These are phyloP conservation scores for Sclerotinia nivalis DNA, from an alignment of 2,329 filamentous ascomycete species.

Conservation along the genomic window DNA sequence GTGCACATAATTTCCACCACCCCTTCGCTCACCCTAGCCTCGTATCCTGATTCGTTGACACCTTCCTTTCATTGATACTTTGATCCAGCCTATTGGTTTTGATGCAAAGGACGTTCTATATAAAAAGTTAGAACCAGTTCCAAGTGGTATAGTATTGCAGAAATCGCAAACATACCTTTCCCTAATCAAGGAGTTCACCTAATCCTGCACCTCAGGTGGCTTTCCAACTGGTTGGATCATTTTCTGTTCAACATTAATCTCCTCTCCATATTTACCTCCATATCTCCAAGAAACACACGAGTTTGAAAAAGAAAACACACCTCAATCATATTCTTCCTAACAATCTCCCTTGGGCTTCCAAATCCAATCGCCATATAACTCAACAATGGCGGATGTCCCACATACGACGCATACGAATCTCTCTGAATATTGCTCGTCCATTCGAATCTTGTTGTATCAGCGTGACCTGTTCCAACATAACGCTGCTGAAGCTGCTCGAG, in stretches of 20 bases:
- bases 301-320: constrained; percentile 44
- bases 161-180: not conserved
- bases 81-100: not conserved
- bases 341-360: constrained; percentile 79
- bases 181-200: constrained; percentile 22
- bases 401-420: constrained; percentile 85
- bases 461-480: constrained; percentile 93
- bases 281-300: not conserved
- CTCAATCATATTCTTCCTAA: constrained; percentile 78
- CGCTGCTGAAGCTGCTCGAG: constrained; percentile 95
- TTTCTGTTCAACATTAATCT: constrained; percentile 49
- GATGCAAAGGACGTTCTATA: not conserved
- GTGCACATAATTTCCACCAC: not conserved
- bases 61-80: too few relatives aligned
- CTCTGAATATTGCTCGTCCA: constrained; percentile 95
- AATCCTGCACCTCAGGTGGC: constrained; percentile 60
- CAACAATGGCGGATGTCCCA: constrained; percentile 85
- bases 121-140: not conserved
- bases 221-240: constrained; percentile 68
- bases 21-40: not conserved
- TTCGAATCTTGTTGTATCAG: constrained; percentile 96
- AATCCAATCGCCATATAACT: constrained; percentile 88
- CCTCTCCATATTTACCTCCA: not conserved
- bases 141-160: not conserved
- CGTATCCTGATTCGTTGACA: not conserved